Base-by-base conservation (phyloP, 805 yeast genomes). In the Starmera dryadoides region DNA sequence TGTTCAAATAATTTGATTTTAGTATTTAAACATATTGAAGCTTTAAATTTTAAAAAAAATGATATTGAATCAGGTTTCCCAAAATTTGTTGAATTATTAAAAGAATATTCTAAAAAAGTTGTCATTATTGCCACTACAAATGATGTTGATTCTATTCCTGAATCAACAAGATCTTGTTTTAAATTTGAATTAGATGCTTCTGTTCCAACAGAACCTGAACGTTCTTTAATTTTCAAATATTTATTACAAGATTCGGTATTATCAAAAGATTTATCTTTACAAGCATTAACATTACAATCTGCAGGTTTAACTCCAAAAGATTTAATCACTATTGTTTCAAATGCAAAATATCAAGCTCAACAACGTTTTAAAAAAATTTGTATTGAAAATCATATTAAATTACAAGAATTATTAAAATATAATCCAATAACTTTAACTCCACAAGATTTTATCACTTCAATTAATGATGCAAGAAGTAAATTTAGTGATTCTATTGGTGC, bases 401-500 rank as follows among this genome's bases (percentile, higher is more conserved):
- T 12, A 52, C 42, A 3, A 39, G 33, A 5, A 46, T 41, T 0
- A 47, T 53, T 42, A 50, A 19, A 48, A 46, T 79, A 81, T 4
- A 87, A 91, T 2, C 40, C 57, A 8, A 53, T 82, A 9, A 66
- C 64, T 22, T 50, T 81, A 32, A 66, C 64, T 0, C 81, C 86
- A 0, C 69, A 59, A 4, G 89, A 84, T 53, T 77, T 85, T 53
- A 81, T 75, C 38, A 63, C 57, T 21, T 81, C 96, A 0, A 86
- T 88, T 38, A 76, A 79, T 40, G 80, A 74, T 41, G 96, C 97
- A 0, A 69, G 98, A 53, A 79, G 77, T 52, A 88, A 86, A 56
- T 89, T 83, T 59, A 83, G 95, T 50, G 96, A 87, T 47, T 84
- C 96, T 0, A 89, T 93, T 42, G 98, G 98, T 7, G 98, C 98